A percentile compares a stretch with the other conserved stretches of the same genome.
Evolutionary conservation across 495 filamentous ascomycete genomes (phyloP).

Genomic region (Xylaria palmicola): DNA sequence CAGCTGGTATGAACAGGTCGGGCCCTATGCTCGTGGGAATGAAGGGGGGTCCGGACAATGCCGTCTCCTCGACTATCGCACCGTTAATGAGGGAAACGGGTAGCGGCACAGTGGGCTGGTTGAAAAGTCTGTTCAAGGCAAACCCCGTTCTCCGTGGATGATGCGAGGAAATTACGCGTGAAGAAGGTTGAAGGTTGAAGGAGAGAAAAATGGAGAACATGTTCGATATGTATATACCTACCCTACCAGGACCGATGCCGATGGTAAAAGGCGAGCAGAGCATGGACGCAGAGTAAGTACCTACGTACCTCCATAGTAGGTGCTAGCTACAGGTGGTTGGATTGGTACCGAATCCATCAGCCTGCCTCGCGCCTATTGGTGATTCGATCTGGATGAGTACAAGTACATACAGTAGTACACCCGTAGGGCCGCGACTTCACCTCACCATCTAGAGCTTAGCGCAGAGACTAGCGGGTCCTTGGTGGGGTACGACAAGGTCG

Average conservation of each 20-base stretch:
- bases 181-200: slow-evolving; percentile 3
- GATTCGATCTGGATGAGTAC: neutral
- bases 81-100: neutral
- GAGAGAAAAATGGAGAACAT: slow-evolving; percentile 1
- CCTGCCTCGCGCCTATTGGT: neutral
- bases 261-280: neutral
- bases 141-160: neutral
- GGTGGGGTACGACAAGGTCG: neutral
- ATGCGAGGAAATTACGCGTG: neutral
- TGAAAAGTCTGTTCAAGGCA: too few relatives aligned
- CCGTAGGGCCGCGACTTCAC: neutral
- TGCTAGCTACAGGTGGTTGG: too few relatives aligned
- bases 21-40: too few relatives aligned
- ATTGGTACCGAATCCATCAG: neutral
- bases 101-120: neutral
- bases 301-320: too few relatives aligned
- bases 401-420: neutral
- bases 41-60: too few relatives aligned
- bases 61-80: too few relatives aligned
- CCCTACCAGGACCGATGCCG: too few relatives aligned
- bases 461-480: neutral
- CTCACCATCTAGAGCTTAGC: neutral
- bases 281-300: too few relatives aligned
- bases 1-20: neutral
- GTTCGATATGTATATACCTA: slow-evolving; percentile 6